Evolutionary conservation across 2,329 filamentous ascomycete species (phyloP), one percentile per base, ranked within the genome.

Genomic region (Fusarium sp.): DNA sequence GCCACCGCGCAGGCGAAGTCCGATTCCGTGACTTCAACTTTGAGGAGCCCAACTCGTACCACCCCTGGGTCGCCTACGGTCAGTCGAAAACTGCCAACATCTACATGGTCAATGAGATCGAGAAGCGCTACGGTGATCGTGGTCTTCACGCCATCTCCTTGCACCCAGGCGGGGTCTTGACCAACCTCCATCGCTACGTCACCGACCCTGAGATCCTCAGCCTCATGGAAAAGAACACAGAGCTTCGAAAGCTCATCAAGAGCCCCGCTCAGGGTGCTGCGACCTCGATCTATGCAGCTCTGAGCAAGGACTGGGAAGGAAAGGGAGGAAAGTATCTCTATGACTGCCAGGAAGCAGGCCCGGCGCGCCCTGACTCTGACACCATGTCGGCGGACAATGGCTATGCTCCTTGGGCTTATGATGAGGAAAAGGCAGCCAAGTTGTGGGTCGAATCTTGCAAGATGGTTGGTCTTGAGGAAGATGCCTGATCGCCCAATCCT

Each of bases 1-100:
- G 75, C 2, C 88, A 90, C 10, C 69, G 74, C 0, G 9, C 36
- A 0, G 36, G 60, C 5, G 54, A 25, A 6, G 42, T 76, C 22
- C 69, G 63, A 14, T 65, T 69, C 54, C 63, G 65, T 1, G 74
- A 78, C 27, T 71, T 69, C 16, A 74, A 75, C 11, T 64, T 64
- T 4, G 66, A 68, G 18, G 63, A 76, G 4, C 69, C 74, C 1
- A 64, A 70, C 0, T 22, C 27, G 1, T 78, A 76, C 3, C 2
- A 69, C 1, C 68, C 69, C 0, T 75, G 74, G 73, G 18, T 62
- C 0, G 71, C 76, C 1, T 77, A 78, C 5, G 74, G 40, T 0
- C 75, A 78, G 2, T 75, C 76, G 0, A 78, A 78, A 31, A 75
- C 71, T 0, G 73, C 76, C 2, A 77, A 73, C 0, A 72, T 71